phyloP scores from a whole-genome alignment of 495 filamentous ascomycete genomes.

The Penicillium goetzii region DNA sequence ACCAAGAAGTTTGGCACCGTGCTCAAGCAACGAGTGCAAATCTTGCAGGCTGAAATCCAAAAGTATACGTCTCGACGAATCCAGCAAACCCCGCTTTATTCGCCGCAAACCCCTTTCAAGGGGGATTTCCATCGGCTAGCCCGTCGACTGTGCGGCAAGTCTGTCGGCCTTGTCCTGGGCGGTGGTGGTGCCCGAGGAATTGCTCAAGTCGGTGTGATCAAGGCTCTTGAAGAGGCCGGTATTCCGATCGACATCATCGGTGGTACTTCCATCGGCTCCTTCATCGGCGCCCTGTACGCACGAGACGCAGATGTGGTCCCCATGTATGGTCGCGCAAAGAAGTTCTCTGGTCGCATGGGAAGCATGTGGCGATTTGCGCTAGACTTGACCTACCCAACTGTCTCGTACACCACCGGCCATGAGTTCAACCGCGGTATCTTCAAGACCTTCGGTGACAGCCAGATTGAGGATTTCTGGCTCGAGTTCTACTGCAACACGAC shows the following conservation, averaged over 20 bases:
- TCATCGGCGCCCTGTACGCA: constrained; percentile 94
- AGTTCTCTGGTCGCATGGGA: constrained; percentile 94
- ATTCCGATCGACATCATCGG: constrained; percentile 96
- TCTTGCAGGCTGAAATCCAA: constrained; percentile 93
- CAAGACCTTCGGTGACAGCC: constrained; percentile 93
- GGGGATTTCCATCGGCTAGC: constrained; percentile 95
- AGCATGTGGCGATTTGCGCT: constrained; percentile 97
- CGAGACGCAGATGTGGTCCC: constrained; percentile 96
- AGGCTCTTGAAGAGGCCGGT: constrained; percentile 92
- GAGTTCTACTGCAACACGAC: constrained; percentile 99
- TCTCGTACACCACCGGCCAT: constrained; percentile 95
- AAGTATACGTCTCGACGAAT: constrained; percentile 92
- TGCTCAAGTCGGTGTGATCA: constrained; percentile 88
- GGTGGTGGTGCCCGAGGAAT: constrained; percentile 93
- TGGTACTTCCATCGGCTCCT: constrained; percentile 96
- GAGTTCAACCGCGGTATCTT: constrained; percentile 99
- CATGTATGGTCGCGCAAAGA: constrained; percentile 94
- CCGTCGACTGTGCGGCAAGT: constrained; percentile 88
- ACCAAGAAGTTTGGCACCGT: constrained; percentile 79
- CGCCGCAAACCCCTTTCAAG: constrained; percentile 89
- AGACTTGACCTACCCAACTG: constrained; percentile 92
- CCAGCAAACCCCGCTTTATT: constrained; percentile 85
- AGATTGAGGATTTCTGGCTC: constrained; percentile 99
- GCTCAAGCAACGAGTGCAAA: constrained; percentile 90
- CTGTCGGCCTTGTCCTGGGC: constrained; percentile 90